Evolutionary conservation across 2,329 filamentous ascomycete genomes (phyloP).

Genomic region (Colletotrichum tropicale): DNA sequence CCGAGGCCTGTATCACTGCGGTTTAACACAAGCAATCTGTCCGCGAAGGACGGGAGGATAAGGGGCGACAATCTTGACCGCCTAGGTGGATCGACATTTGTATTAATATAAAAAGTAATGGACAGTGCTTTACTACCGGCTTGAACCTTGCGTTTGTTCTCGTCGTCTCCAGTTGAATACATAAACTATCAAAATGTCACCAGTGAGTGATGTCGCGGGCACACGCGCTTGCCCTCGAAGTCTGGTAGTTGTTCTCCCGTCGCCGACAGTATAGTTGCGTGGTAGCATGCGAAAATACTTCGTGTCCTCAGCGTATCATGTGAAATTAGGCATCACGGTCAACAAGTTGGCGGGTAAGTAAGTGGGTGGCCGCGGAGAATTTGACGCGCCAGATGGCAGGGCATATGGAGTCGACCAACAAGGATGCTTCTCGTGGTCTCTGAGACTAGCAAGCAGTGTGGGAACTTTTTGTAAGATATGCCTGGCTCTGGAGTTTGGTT

Average conservation of each 20-base stretch:
- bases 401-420: neutral
- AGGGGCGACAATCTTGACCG: neutral
- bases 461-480: neutral
- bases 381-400: neutral
- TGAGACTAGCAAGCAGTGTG: neutral
- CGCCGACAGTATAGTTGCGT: neutral
- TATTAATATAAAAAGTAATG: slow-evolving; percentile 2
- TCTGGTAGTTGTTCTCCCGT: neutral
- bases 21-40: neutral
- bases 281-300: neutral
- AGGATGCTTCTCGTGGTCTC: neutral
- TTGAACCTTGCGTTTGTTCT: neutral
- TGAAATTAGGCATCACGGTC: neutral
- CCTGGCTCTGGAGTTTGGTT: neutral
- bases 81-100: neutral
- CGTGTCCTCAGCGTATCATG: neutral
- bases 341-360: neutral
- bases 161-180: neutral
- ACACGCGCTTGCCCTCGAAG: neutral
- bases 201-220: neutral
- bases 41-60: neutral
- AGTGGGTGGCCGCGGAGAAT: neutral
- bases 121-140: neutral
- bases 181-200: neutral
- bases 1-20: neutral